Percentiles rank a stretch among this genome's conserved stretches.
Conservation (phyloP, 768 basidiomycete genomes). For the Trametes coccinea region DNA sequence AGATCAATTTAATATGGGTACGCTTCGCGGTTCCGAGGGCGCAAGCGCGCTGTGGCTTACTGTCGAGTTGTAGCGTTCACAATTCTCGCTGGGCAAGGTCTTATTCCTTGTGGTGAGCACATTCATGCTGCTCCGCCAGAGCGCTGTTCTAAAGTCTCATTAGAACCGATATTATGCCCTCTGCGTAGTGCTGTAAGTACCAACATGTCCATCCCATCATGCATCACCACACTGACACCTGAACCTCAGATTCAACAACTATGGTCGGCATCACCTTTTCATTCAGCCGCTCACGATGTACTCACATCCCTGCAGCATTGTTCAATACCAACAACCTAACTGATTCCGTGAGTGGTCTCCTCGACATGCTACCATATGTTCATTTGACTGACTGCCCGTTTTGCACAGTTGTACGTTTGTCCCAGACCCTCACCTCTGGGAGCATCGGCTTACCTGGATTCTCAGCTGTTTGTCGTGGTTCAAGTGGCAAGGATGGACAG, state of each 20-base stretch:
- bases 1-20: constrained; percentile 62
- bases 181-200: constrained; percentile 49
- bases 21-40: not conserved
- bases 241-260: constrained; percentile 51
- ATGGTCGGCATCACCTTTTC: constrained; percentile 38
- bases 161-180: constrained; percentile 64
- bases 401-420: constrained; percentile 19
- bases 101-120: constrained; percentile 51
- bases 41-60: not conserved
- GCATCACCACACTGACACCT: not conserved
- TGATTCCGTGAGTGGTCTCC: constrained; percentile 18
- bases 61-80: constrained; percentile 40
- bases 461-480: constrained; percentile 42
- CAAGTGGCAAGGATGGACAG: constrained; percentile 64
- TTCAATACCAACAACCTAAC: constrained; percentile 37
- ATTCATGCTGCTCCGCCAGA: constrained; percentile 17
- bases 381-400: not conserved
- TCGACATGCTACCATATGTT: not conserved
- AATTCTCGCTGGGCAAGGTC: constrained; percentile 57
- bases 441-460: not conserved
- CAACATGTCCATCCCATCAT: not conserved
- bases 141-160: too few relatives aligned
- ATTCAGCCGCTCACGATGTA: not conserved
- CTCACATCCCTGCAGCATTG: constrained; percentile 34
- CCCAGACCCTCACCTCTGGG: not conserved